A percentile compares a stretch with the other conserved stretches of the same genome.
Evolutionary conservation across 2,329 filamentous ascomycete genomes (phyloP).

Genomic region (Botrytis paeoniae): DNA sequence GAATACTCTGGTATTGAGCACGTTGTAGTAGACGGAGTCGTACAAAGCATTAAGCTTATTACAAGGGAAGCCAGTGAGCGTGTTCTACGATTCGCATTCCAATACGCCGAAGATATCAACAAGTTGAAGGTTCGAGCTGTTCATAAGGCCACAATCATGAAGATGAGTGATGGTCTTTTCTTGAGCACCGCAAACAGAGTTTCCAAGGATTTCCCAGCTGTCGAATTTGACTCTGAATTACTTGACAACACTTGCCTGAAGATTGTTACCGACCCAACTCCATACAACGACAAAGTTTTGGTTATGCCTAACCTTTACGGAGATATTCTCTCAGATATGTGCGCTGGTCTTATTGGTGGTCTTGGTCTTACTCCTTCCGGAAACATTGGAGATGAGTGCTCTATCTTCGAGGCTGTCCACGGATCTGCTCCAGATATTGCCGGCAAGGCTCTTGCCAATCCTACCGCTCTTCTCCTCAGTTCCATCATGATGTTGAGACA

Average conservation of each 20-base stretch:
- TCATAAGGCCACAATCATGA: conserved; percentile 99
- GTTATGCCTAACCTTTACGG: conserved; percentile 99
- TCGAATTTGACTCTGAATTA: conserved; percentile 96
- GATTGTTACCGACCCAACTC: conserved; percentile 93
- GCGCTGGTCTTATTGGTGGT: conserved; percentile 95
- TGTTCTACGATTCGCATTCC: conserved; percentile 95
- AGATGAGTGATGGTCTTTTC: conserved; percentile 99
- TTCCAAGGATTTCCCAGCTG: conserved; percentile 89
- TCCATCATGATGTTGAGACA: conserved; percentile 99
- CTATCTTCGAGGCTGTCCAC: conserved; percentile 99
- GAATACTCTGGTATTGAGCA: conserved; percentile 99
- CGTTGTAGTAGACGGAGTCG: conserved; percentile 93
- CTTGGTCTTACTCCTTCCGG: conserved; percentile 95
- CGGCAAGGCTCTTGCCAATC: conserved; percentile 94
- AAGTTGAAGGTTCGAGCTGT: conserved; percentile 96
- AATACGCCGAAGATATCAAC: conserved; percentile 90
- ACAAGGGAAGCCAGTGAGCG: conserved; percentile 92
- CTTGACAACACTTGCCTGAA: conserved; percentile 99
- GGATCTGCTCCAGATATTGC: conserved; percentile 95
- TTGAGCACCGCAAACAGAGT: conserved; percentile 81
- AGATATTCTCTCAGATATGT: conserved; percentile 99
- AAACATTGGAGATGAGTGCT: conserved; percentile 99
- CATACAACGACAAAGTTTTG: conserved; percentile 99
- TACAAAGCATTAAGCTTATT: conserved; percentile 99
- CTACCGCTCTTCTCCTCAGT: conserved; percentile 88